Evolutionary conservation across 495 filamentous ascomycete genomes (phyloP).

Genomic region (Xylaria intraflava): DNA sequence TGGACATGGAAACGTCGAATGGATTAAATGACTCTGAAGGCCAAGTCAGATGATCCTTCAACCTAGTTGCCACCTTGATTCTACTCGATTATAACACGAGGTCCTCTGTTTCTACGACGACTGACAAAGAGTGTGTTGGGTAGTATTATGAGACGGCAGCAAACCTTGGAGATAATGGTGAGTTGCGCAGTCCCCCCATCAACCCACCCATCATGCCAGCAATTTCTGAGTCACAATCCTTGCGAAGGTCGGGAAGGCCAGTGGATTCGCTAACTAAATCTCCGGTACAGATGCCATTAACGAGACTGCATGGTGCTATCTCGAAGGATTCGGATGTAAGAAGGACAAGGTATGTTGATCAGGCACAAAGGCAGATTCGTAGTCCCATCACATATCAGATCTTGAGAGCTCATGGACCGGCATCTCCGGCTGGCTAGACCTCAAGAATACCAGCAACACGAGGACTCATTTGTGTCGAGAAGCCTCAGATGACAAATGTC

Average conservation of each 20-base stretch:
- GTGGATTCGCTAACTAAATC: conserved; percentile 16
- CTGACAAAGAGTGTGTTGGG: conserved; percentile 26
- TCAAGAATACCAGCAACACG: conserved; percentile 7
- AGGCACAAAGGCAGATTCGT: conserved; percentile 18
- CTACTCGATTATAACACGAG: conserved; percentile 7
- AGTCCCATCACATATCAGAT: conserved; percentile 23
- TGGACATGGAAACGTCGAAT: background rate
- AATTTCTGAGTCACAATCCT: conserved; percentile 9
- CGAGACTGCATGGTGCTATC: conserved; percentile 91
- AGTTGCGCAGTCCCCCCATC: conserved; percentile 16
- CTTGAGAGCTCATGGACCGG: conserved; percentile 1
- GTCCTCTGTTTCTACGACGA: conserved; percentile 18
- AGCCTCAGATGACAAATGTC: conserved; percentile 23
- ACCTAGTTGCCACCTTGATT: background rate
- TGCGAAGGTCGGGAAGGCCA: conserved; percentile 8
- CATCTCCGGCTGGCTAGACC: conserved; percentile 6
- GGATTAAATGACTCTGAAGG: background rate
- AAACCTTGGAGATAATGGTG: conserved; percentile 81
- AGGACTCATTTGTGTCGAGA: conserved; percentile 17
- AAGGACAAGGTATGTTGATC: conserved; percentile 85
- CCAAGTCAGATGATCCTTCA: background rate
- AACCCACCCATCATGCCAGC: conserved; percentile 11
- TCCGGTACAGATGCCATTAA: conserved; percentile 78
- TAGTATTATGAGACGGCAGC: conserved; percentile 97
- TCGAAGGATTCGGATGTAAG: conserved; percentile 87